These are phyloP conservation scores for Diaporthe aspalathi DNA, from an alignment of 2,329 filamentous ascomycete species.

Conservation along the genomic window DNA sequence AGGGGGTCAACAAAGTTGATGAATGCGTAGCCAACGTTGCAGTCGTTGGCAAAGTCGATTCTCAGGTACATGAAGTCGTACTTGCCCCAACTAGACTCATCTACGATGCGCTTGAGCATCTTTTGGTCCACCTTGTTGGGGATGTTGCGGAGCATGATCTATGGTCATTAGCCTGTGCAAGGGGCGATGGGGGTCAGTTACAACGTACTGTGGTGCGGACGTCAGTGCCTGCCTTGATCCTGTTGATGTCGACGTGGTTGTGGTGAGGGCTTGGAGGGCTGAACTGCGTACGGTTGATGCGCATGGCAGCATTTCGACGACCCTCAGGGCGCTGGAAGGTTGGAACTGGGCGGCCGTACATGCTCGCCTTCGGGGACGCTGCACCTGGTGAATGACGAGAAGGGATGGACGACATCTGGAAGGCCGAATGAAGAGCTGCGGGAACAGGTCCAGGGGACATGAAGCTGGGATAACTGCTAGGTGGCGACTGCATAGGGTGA, in stretches of 20 bases:
- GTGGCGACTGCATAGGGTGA: slow-evolving; percentile 9
- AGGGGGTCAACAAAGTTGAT: slow-evolving; percentile 90
- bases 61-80: slow-evolving; percentile 97
- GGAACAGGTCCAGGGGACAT: slow-evolving; percentile 22
- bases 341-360: slow-evolving; percentile 53
- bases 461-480: not conserved
- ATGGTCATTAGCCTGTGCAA: not conserved
- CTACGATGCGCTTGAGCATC: slow-evolving; percentile 82
- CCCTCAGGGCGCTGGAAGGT: slow-evolving; percentile 51
- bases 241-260: slow-evolving; percentile 70
- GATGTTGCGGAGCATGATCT: slow-evolving; percentile 96
- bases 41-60: slow-evolving; percentile 87
- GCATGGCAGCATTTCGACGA: slow-evolving; percentile 62
- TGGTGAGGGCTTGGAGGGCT: slow-evolving; percentile 62
- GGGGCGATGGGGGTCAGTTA: not conserved
- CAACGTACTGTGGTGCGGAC: slow-evolving; percentile 76
- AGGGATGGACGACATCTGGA: slow-evolving; percentile 43
- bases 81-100: slow-evolving; percentile 80
- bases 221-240: slow-evolving; percentile 74
- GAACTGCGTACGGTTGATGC: slow-evolving; percentile 57
- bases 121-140: slow-evolving; percentile 87
- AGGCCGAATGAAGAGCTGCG: not conserved
- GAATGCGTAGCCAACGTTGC: slow-evolving; percentile 96
- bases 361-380: slow-evolving; percentile 48
- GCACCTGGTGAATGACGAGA: slow-evolving; percentile 42